These are phyloP conservation scores for Phaeotremella skinneri DNA, from an alignment of 768 basidiomycete genomes.

Conservation along the genomic window DNA sequence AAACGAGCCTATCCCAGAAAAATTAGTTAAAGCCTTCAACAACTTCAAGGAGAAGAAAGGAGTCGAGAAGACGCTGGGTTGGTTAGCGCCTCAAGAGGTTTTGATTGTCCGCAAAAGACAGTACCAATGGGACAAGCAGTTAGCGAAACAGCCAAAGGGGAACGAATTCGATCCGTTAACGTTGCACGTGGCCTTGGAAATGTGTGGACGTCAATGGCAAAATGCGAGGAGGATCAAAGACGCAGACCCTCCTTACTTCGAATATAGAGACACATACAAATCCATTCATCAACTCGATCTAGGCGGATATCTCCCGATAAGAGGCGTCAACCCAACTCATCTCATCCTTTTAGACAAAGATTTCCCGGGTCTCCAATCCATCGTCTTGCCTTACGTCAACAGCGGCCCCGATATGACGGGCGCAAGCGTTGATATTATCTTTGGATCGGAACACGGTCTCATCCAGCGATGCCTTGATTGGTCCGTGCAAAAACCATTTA, in stretches of 20 bases:
- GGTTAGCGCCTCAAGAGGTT: slow-evolving; percentile 10
- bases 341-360: background rate
- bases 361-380: background rate
- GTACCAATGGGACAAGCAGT: slow-evolving; percentile 13
- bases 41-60: background rate
- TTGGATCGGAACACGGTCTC: background rate
- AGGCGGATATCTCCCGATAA: slow-evolving; percentile 13
- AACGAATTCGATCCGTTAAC: slow-evolving; percentile 1
- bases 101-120: slow-evolving; percentile 6
- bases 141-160: slow-evolving; percentile 5
- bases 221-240: background rate
- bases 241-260: no score
- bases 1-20: background rate
- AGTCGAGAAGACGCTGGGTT: background rate
- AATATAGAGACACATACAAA: background rate
- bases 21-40: background rate
- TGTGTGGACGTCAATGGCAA: slow-evolving; percentile 8
- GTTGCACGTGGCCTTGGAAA: slow-evolving; percentile 4
- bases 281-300: slow-evolving; percentile 4
- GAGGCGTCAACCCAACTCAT: background rate
- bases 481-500: background rate
- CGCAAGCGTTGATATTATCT: background rate
- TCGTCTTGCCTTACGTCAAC: background rate
- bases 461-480: background rate
- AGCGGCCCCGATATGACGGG: background rate